phyloP scores from a whole-genome alignment of 2,329 filamentous ascomycete genomes.

The Trichoderma gracile region DNA sequence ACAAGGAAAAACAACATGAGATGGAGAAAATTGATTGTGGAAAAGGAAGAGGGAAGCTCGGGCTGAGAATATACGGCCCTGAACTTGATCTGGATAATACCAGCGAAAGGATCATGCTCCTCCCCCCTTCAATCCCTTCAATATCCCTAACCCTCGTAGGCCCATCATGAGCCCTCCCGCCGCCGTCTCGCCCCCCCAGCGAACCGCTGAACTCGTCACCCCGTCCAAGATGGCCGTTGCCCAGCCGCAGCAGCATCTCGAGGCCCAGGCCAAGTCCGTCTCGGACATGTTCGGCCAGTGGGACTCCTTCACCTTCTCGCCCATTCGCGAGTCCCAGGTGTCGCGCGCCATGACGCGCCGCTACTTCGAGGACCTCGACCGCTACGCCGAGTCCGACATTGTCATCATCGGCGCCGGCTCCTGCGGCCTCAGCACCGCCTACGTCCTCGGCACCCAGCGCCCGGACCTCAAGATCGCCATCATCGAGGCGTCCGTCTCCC shows the following conservation, averaged over 20 bases:
- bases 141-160: conserved; percentile 36
- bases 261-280: conserved; percentile 51
- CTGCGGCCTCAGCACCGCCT: conserved; percentile 82
- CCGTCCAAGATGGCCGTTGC: conserved; percentile 47
- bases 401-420: conserved; percentile 91
- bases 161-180: conserved; percentile 76
- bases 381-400: conserved; percentile 87
- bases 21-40: background rate
- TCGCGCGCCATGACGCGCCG: conserved; percentile 90
- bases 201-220: conserved; percentile 49
- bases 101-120: conserved; percentile 99
- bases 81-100: conserved; percentile 99
- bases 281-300: conserved; percentile 73
- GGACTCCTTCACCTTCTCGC: conserved; percentile 78
- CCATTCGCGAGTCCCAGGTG: conserved; percentile 89
- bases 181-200: conserved; percentile 61
- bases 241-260: conserved; percentile 23
- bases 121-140: conserved; percentile 41
- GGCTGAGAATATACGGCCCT: conserved; percentile 86
- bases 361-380: conserved; percentile 89
- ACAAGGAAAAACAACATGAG: too few species aligned
- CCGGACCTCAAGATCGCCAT: conserved; percentile 91
- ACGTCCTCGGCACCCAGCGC: conserved; percentile 77
- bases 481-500: conserved; percentile 83
- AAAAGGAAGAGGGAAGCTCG: conserved; percentile 32